A percentile compares a stretch with the other conserved stretches of the same genome.
Conservation (phyloP, 2,329 filamentous ascomycete species). For the Allantophomopsis cytisporea region DNA sequence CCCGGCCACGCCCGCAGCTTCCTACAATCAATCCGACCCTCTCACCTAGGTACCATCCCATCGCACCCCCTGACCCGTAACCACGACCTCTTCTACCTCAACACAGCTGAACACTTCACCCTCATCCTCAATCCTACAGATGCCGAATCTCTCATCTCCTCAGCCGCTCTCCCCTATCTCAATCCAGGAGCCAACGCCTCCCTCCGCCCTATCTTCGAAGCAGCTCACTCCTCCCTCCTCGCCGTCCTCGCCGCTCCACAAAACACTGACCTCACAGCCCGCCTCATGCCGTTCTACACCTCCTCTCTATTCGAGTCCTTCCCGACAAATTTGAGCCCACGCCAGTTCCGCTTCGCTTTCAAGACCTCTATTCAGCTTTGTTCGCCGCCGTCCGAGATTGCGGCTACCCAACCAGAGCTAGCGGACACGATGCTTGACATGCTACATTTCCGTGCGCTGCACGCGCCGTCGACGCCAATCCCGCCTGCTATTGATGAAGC, state of each 20-base stretch:
- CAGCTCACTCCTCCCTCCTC: constrained; percentile 56
- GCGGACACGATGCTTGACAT: constrained; percentile 53
- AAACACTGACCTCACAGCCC: constrained; percentile 44
- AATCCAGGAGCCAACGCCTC: constrained; percentile 23
- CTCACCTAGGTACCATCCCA: constrained; percentile 38
- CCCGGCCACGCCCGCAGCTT: constrained; percentile 45
- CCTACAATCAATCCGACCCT: constrained; percentile 22
- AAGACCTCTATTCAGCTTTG: constrained; percentile 53
- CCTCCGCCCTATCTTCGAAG: constrained; percentile 55
- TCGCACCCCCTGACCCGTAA: constrained; percentile 48
- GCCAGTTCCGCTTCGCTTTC: constrained; percentile 60
- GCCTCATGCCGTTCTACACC: constrained; percentile 54
- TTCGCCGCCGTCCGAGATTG: constrained; percentile 47
- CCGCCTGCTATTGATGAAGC: constrained; percentile 16
- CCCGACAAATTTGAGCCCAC: constrained; percentile 46
- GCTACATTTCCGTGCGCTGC: constrained; percentile 41
- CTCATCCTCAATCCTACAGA: constrained; percentile 37
- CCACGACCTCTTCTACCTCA: constrained; percentile 61
- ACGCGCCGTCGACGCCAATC: constrained; percentile 34
- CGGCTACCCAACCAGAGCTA: constrained; percentile 46
- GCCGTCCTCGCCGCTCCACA: constrained; percentile 54
- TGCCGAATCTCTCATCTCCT: constrained; percentile 46
- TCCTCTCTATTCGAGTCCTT: constrained; percentile 55
- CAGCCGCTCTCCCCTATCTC: constrained; percentile 51
- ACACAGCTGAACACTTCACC: constrained; percentile 56